Conservation (phyloP, 495 filamentous ascomycete genomes). For the Lasiosphaeria ovina region DNA sequence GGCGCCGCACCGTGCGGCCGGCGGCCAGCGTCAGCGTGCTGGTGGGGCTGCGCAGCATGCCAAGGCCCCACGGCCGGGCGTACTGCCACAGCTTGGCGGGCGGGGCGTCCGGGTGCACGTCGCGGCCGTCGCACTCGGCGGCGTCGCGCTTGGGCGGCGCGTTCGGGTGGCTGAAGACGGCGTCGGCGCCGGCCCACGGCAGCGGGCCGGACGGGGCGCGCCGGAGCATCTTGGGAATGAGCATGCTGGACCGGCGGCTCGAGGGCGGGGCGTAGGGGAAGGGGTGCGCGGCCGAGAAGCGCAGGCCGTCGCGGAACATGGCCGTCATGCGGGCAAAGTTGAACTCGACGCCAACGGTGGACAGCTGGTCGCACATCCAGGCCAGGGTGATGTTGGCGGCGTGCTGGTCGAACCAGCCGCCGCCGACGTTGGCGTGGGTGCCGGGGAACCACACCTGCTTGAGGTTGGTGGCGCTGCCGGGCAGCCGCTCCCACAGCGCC, state of each 20-base stretch:
- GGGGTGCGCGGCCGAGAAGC: constrained; percentile 34
- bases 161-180: constrained; percentile 11
- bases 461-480: constrained; percentile 39
- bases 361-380: constrained; percentile 40
- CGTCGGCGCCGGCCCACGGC: constrained; percentile 17
- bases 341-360: constrained; percentile 35
- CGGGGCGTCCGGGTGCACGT: constrained; percentile 17
- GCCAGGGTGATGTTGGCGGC: constrained; percentile 33
- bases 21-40: constrained; percentile 20
- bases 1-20: constrained; percentile 30
- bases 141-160: constrained; percentile 15
- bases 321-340: constrained; percentile 24
- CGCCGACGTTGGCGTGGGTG: constrained; percentile 62
- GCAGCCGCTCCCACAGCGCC: constrained; percentile 53
- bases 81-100: constrained; percentile 17
- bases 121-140: constrained; percentile 21
- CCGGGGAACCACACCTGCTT: constrained; percentile 73
- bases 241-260: constrained; percentile 1
- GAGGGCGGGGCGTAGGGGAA: constrained; percentile 26
- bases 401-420: constrained; percentile 41
- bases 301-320: constrained; percentile 25
- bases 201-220: constrained; percentile 1
- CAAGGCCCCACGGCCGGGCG: constrained; percentile 30
- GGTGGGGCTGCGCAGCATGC: constrained; percentile 25
- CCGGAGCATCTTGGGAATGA: constrained; percentile 10